Evolutionary conservation across 2,329 filamentous ascomycete genomes (phyloP).

Genomic region (Botrytis porri): DNA sequence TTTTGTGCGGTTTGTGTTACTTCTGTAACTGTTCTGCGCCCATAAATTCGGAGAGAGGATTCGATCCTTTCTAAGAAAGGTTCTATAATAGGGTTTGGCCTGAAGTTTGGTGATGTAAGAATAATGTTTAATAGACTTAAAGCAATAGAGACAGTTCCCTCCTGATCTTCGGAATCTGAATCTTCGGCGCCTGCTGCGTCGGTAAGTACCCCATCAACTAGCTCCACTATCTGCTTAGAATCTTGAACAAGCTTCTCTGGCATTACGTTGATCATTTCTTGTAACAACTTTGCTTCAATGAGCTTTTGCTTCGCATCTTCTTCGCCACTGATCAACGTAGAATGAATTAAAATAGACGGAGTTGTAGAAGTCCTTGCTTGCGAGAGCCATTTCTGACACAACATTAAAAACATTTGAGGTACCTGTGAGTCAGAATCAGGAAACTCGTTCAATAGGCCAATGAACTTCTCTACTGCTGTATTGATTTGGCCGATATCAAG

Average conservation of each 20-base stretch:
- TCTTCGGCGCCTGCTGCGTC: conserved; percentile 22
- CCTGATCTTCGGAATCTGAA: conserved; percentile 44
- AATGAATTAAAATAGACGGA: conserved; percentile 32
- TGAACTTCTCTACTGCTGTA: conserved; percentile 46
- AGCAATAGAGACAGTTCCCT: conserved; percentile 51
- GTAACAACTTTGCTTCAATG: conserved; percentile 59
- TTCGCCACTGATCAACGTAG: conserved; percentile 37
- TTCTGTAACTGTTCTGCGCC: conserved; percentile 41
- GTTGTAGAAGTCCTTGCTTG: conserved; percentile 23
- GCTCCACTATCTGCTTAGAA: conserved; percentile 61
- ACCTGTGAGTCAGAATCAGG: conserved; percentile 43
- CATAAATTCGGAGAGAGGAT: conserved; percentile 45
- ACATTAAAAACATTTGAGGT: conserved; percentile 57
- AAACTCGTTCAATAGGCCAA: conserved; percentile 48
- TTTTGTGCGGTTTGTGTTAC: conserved; percentile 55
- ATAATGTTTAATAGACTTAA: conserved; percentile 61
- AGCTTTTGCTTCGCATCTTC: conserved; percentile 49
- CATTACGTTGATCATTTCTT: conserved; percentile 61
- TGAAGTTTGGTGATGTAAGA: conserved; percentile 56
- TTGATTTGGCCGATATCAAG: conserved; percentile 38
- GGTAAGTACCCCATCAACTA: conserved; percentile 58
- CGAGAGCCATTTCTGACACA: conserved; percentile 58
- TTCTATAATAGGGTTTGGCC: conserved; percentile 44
- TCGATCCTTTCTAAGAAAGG: conserved; percentile 47
- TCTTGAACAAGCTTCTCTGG: conserved; percentile 62